Percentiles rank a stretch among this genome's conserved stretches.
These are phyloP conservation scores for Ampelocalamus luodianensis DNA, from an alignment of 176 grass and related monocot genomes.

Conservation along the genomic window DNA sequence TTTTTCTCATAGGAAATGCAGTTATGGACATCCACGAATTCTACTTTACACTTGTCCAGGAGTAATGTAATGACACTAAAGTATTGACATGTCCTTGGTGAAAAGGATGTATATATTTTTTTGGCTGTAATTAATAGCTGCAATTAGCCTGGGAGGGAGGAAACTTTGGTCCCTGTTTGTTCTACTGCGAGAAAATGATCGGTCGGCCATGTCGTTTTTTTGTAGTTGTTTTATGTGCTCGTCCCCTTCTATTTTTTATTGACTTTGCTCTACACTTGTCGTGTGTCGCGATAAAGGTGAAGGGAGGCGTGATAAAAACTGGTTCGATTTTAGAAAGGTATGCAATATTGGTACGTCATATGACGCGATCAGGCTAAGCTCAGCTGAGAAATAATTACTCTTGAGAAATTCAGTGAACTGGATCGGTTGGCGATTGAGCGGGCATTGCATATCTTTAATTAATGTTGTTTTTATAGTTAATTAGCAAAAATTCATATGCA, in stretches of 20 bases:
- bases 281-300: not conserved
- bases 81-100: not conserved
- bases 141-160: not conserved
- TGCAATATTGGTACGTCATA: not conserved
- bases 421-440: not conserved
- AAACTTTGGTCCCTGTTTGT: conserved; percentile 13
- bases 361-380: not conserved
- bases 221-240: not conserved
- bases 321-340: not conserved
- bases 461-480: not conserved
- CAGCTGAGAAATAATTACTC: not conserved
- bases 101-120: not conserved
- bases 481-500: too few relatives aligned
- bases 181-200: conserved; percentile 29
- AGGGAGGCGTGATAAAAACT: not conserved
- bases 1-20: not conserved
- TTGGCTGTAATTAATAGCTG: conserved; percentile 12
- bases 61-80: not conserved
- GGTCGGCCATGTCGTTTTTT: conserved; percentile 19
- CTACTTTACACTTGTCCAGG: conserved; percentile 21
- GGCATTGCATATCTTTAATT: not conserved
- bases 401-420: not conserved
- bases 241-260: conserved; percentile 13
- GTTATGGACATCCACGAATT: not conserved
- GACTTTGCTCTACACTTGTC: conserved; percentile 25